A percentile compares a stretch with the other conserved stretches of the same genome.
Evolutionary conservation across 495 filamentous ascomycete species (phyloP).

Genomic region (Oleoguttula mirabilis): DNA sequence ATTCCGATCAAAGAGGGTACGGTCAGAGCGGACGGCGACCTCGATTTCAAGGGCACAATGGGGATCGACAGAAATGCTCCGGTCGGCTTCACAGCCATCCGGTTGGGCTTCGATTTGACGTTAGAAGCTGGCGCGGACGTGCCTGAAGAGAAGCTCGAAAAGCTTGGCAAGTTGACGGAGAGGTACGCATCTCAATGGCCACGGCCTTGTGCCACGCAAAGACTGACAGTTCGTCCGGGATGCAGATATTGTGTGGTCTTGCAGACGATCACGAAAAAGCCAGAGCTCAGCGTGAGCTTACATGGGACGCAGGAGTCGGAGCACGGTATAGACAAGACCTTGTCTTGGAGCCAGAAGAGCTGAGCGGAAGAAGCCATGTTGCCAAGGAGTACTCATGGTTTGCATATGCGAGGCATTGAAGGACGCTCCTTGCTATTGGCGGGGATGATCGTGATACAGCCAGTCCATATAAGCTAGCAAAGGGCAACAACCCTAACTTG

Average conservation of each 20-base stretch:
- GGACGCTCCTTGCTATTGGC: too few relatives aligned
- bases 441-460: too few relatives aligned
- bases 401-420: too few relatives aligned
- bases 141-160: constrained; percentile 26
- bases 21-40: constrained; percentile 29
- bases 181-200: constrained; percentile 12
- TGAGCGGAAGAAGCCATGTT: constrained; percentile 8
- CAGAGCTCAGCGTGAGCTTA: constrained; percentile 23
- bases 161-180: constrained; percentile 31
- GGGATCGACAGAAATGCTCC: constrained; percentile 28
- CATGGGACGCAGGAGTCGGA: constrained; percentile 43
- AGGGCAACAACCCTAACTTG: too few relatives aligned
- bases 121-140: constrained; percentile 24
- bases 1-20: constrained; percentile 24
- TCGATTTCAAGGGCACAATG: constrained; percentile 32
- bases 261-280: constrained; percentile 30
- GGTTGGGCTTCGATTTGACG: constrained; percentile 26
- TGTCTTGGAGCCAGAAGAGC: constrained; percentile 21
- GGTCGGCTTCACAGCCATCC: constrained; percentile 29
- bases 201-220: neutral
- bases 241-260: constrained; percentile 28
- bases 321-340: constrained; percentile 63
- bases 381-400: too few relatives aligned
- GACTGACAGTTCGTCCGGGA: neutral
- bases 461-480: too few relatives aligned